Evolutionary conservation across 345 rosid species (phyloP), one percentile per base, ranked within the genome.

Genomic region (Gossypium herbaceum): DNA sequence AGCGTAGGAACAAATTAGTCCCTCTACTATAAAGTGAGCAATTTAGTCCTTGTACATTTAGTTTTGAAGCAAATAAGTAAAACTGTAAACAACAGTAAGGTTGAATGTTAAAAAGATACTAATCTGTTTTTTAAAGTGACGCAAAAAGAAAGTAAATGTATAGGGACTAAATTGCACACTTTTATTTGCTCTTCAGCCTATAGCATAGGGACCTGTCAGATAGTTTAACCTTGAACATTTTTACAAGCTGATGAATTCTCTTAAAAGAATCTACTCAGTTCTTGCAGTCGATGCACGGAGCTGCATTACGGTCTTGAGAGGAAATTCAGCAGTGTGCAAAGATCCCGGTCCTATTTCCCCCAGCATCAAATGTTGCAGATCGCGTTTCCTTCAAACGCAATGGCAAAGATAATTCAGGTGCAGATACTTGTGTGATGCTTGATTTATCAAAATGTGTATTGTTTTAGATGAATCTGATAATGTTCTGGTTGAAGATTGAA

Each of bases 271-370:
- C 71, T 59, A 47, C 75, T 68, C 17, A 16, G 43, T 65, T 20
- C 51, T 72, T 19, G 80, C 82, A 77, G 80, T 73, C 51, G 20
- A 50, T 44, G 41, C 72, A 22, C 56, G 71, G 22, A 76, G 60
- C 45, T 9, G 55, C 48, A 16, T 13, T 25, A 19, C 45, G 72
- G 48, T 50, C 67, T 52, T 25, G n/a, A 20, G 57, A 67, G 73
- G 45, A 43, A 57, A 43, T 22, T 13, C 54, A 22, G 39, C 39
- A 3, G 4, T 67, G 4, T 67, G 39, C 19, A 19, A 27, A 45
- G 71, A 67, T 47, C 11, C 22, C 4, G 57, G 3, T 68, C 56
- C 1, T 13, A 47, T 34, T 2, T 24, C 7, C 57, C 7, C 57
- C 1, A 41, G 62, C 64, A 20, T 77, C 7, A 54, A 74, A 12